A percentile compares a stretch with the other conserved stretches of the same genome.
These are phyloP conservation scores for Oemleria cerasiformis DNA, from an alignment of 306 rosid genomes.

Conservation along the genomic window DNA sequence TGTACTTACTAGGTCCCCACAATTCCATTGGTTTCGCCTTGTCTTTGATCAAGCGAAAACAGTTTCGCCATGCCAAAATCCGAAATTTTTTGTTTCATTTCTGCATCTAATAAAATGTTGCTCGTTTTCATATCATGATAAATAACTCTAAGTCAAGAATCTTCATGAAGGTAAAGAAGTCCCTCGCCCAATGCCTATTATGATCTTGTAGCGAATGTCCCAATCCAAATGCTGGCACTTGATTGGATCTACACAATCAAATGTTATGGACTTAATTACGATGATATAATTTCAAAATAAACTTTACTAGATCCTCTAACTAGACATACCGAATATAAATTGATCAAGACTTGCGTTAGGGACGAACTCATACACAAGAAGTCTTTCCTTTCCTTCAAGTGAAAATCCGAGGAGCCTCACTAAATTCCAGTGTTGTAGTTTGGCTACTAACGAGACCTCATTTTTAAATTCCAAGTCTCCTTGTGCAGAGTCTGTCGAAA, in stretches of 20 bases:
- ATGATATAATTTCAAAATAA: too few relatives aligned
- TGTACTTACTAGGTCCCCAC: conserved; percentile 15
- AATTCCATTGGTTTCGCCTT: conserved; percentile 4
- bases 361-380: conserved; percentile 19
- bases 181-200: too few relatives aligned
- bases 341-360: conserved; percentile 19
- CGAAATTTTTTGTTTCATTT: too few relatives aligned
- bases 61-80: conserved; percentile 13
- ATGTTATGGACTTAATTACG: too few relatives aligned
- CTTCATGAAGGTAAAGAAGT: too few relatives aligned
- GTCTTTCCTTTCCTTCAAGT: conserved; percentile 18
- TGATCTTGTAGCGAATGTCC: too few relatives aligned
- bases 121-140: too few relatives aligned
- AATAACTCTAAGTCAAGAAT: too few relatives aligned
- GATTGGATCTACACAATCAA: neutral
- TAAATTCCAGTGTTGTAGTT: conserved; percentile 14
- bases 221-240: too few relatives aligned
- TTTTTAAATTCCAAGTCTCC: conserved; percentile 15
- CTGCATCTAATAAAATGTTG: too few relatives aligned
- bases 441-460: conserved; percentile 16
- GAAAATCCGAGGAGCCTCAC: conserved; percentile 20
- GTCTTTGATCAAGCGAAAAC: conserved; percentile 1
- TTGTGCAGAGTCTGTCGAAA: conserved; percentile 7
- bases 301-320: too few relatives aligned
- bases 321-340: conserved; percentile 10